Evolutionary conservation across 179 eudicot species (phyloP).

Genomic region (Dionaea muscipula): DNA sequence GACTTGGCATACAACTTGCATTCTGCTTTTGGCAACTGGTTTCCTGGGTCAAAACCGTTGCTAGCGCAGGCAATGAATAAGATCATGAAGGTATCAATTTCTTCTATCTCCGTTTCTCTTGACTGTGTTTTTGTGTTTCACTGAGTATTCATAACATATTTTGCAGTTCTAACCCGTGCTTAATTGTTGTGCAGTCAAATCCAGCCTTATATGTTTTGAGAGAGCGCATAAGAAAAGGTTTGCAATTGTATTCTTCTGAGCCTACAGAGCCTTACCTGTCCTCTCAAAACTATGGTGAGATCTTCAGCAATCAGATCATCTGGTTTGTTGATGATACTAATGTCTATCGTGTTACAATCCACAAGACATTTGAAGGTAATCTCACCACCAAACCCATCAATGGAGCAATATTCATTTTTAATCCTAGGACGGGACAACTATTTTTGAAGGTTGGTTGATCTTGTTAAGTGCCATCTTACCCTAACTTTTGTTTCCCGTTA

Average conservation of each 20-base stretch:
- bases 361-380: slow-evolving; percentile 98
- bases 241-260: slow-evolving; percentile 97
- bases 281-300: slow-evolving; percentile 96
- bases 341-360: slow-evolving; percentile 96
- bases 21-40: slow-evolving; percentile 99
- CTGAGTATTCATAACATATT: neutral
- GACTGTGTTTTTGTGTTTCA: neutral
- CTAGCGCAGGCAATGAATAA: slow-evolving; percentile 98
- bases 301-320: slow-evolving; percentile 95
- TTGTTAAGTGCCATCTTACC: neutral
- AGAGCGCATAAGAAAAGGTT: slow-evolving; percentile 97
- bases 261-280: slow-evolving; percentile 98
- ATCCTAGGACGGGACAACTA: slow-evolving; percentile 90
- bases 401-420: slow-evolving; percentile 95
- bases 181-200: slow-evolving; percentile 59
- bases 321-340: slow-evolving; percentile 99
- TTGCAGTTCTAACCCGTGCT: neutral
- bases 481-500: neutral
- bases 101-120: neutral
- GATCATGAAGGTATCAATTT: slow-evolving; percentile 82
- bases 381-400: slow-evolving; percentile 95
- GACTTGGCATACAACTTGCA: slow-evolving; percentile 98
- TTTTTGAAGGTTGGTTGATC: slow-evolving; percentile 61
- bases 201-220: slow-evolving; percentile 94
- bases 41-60: slow-evolving; percentile 95